Evolutionary conservation across 176 grass and related monocot genomes (phyloP), one percentile per base, ranked within the genome.

Genomic region (Luzula sylvatica): DNA sequence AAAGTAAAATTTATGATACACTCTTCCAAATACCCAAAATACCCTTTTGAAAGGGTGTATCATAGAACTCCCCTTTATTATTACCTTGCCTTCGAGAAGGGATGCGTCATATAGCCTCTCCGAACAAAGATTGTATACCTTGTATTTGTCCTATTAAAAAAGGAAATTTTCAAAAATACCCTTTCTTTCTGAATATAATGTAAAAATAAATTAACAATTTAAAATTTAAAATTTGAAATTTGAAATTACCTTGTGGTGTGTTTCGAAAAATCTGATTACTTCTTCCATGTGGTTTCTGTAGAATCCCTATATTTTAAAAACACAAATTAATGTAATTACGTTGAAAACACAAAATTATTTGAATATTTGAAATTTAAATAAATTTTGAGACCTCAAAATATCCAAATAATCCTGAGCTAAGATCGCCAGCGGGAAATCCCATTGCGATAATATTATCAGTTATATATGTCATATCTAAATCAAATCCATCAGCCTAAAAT

Each of bases 401-500:
- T 73, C 92, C 92, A 51, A 98, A 90, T 86, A 98, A 70, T 9
- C 92, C 92, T 70, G 92, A 98, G 53, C 92, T 98, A 65, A 90
- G 55, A 72, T 98, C 92, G 68, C 92, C 92, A 25, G 92, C 92
- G 41, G 92, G 92, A 55, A 98, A 98, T 49, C 92, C 92, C 92
- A 98, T 98, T 42, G 92, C 92, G 71, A 98, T 98, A 59, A 98
- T 83, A 67, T 98, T 98, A 57, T 98, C 86, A 13, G 92, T 98
- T 72, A 98, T 98, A 77, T 98, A 98, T 68, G 92, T 98, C 92
- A 98, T 90, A 55, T 98, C 92, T 76, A 98, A 77, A 98, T 98
- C 92, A 92, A 98, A 98, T 46, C 92, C 92, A 55, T 87, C 92
- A 81, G 86, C 92, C 92, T 98, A 69, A 50, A 42, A 14, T 78